Evolutionary conservation across 805 yeast genomes (phyloP).

Genomic region (Wickerhamiella lipophila): DNA sequence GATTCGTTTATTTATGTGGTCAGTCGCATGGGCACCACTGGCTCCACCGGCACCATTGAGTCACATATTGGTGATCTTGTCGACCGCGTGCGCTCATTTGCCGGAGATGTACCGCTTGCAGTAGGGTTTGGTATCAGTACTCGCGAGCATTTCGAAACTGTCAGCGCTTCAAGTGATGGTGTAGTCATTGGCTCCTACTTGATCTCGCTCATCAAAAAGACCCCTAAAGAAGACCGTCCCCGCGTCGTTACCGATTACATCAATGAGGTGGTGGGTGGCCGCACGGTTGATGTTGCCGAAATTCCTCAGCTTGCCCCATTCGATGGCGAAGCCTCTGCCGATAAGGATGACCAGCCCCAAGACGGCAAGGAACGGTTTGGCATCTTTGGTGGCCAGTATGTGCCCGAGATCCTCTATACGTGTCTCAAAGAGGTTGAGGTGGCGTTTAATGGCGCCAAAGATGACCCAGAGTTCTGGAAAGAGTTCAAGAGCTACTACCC

Average conservation of each 20-base stretch:
- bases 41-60: slow-evolving; percentile 59
- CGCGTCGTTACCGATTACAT: slow-evolving; percentile 56
- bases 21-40: slow-evolving; percentile 96
- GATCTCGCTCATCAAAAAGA: slow-evolving; percentile 53
- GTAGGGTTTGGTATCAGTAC: slow-evolving; percentile 97
- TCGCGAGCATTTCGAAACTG: slow-evolving; percentile 73
- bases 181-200: slow-evolving; percentile 90
- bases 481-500: slow-evolving; percentile 75
- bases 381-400: slow-evolving; percentile 96
- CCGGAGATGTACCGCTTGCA: slow-evolving; percentile 72
- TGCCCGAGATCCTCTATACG: slow-evolving; percentile 89
- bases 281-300: slow-evolving; percentile 19
- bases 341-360: slow-evolving; percentile 21
- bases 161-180: slow-evolving; percentile 79
- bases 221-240: slow-evolving; percentile 41
- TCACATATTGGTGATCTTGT: slow-evolving; percentile 55
- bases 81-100: slow-evolving; percentile 56
- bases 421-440: slow-evolving; percentile 80
- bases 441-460: slow-evolving; percentile 77
- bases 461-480: slow-evolving; percentile 87
- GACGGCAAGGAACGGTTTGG: slow-evolving; percentile 68
- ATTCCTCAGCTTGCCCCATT: slow-evolving; percentile 13
- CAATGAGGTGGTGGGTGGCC: slow-evolving; percentile 50
- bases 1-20: slow-evolving; percentile 95
- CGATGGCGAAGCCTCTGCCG: slow-evolving; percentile 20